phyloP scores from a whole-genome alignment of 1,284 basidiomycete species.

The Ustanciosporium gigantosporum region DNA sequence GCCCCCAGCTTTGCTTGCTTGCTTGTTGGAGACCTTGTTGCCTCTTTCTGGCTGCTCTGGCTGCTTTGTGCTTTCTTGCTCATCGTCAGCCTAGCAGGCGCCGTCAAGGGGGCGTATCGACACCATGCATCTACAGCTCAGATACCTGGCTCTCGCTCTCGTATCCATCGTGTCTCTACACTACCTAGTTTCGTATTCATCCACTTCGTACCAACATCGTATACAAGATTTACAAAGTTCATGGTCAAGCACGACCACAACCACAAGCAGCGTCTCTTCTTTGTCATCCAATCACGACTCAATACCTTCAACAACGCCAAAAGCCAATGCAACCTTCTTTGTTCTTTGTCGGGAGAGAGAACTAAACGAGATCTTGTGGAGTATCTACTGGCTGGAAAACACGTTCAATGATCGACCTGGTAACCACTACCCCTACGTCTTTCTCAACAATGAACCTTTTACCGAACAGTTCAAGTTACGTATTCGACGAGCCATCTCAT shows the following conservation, averaged over 20 bases:
- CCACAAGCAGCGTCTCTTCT: not conserved
- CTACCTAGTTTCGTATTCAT: conserved; percentile 19
- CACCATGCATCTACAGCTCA: conserved; percentile 9
- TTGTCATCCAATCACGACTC: too few relatives aligned
- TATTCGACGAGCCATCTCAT: conserved; percentile 51
- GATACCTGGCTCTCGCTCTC: conserved; percentile 19
- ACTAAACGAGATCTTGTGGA: conserved; percentile 47
- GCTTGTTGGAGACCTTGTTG: too few relatives aligned
- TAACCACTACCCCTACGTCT: conserved; percentile 61
- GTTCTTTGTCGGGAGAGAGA: conserved; percentile 59
- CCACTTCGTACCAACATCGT: conserved; percentile 14
- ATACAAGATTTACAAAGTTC: conserved; percentile 10
- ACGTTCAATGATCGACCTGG: conserved; percentile 54
- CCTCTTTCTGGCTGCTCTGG: too few relatives aligned
- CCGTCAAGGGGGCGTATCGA: too few relatives aligned
- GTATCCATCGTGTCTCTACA: conserved; percentile 20
- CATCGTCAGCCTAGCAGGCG: too few relatives aligned
- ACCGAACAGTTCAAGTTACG: conserved; percentile 61
- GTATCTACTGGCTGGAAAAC: conserved; percentile 44
- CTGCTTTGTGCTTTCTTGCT: too few relatives aligned
- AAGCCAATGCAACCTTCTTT: conserved; percentile 60
- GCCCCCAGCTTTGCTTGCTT: too few relatives aligned
- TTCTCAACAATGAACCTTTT: conserved; percentile 62
- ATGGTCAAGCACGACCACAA: not conserved
- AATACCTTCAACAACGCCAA: conserved; percentile 19